Evolutionary conservation across 2,329 filamentous ascomycete genomes (phyloP).

Genomic region (Phyllosticta citriasiana): DNA sequence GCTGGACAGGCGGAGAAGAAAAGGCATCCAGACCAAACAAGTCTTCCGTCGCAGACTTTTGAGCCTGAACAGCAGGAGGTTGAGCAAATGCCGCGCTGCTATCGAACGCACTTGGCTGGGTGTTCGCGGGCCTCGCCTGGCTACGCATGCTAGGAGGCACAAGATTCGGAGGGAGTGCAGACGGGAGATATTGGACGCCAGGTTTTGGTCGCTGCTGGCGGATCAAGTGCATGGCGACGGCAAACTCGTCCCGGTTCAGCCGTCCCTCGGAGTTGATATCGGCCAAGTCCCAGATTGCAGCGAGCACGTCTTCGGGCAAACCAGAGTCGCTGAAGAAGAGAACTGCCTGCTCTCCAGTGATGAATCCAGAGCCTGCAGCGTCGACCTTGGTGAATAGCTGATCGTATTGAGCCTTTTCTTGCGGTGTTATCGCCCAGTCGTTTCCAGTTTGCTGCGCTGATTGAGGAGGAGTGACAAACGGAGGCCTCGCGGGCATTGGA

Average conservation of each 20-base stretch:
- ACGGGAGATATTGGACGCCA: conserved; percentile 58
- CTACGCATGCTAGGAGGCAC: conserved; percentile 78
- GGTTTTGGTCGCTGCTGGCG: conserved; percentile 68
- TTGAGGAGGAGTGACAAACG: conserved; percentile 39
- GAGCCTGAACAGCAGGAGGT: conserved; percentile 31
- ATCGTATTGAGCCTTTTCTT: conserved; percentile 83
- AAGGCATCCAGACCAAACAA: conserved; percentile 83
- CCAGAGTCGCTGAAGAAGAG: conserved; percentile 88
- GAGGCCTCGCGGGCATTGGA: conserved; percentile 38
- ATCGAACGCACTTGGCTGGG: not conserved
- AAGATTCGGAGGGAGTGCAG: conserved; percentile 67
- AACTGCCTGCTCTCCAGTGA: conserved; percentile 91
- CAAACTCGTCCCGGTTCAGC: conserved; percentile 81
- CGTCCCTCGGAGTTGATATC: conserved; percentile 87
- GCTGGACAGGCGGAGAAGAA: conserved; percentile 36
- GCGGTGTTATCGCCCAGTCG: conserved; percentile 74
- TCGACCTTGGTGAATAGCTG: conserved; percentile 77
- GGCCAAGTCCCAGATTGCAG: conserved; percentile 93
- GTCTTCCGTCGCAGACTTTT: conserved; percentile 83
- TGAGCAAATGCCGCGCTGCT: conserved; percentile 45
- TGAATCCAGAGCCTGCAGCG: conserved; percentile 67
- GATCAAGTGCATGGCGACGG: conserved; percentile 95
- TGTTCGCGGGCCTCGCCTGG: conserved; percentile 21
- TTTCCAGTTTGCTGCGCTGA: conserved; percentile 46
- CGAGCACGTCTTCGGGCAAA: conserved; percentile 76